Evolutionary conservation across 805 yeast species (phyloP).

Genomic region (Candida gorgasii): DNA sequence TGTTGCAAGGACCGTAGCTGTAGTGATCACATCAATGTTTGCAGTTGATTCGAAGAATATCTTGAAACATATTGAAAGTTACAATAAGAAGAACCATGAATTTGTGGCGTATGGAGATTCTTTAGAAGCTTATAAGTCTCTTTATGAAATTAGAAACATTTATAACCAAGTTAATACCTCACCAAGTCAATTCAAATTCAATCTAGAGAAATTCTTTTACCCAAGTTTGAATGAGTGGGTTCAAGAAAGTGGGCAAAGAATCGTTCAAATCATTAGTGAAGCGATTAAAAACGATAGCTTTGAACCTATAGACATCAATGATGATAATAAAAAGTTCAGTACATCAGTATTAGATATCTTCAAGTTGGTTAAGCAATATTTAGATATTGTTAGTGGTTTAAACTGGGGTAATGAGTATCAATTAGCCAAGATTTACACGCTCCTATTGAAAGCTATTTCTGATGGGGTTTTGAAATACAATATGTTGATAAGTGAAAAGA

Average conservation of each 20-base stretch:
- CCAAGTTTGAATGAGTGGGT: conserved; percentile 40
- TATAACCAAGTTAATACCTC: conserved; percentile 48
- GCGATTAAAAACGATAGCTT: conserved; percentile 62
- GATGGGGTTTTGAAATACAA: conserved; percentile 58
- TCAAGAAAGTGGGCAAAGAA: conserved; percentile 45
- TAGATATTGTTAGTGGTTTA: conserved; percentile 57
- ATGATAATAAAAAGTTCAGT: conserved; percentile 47
- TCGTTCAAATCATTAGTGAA: conserved; percentile 49
- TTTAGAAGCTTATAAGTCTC: conserved; percentile 52
- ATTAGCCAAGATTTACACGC: conserved; percentile 59
- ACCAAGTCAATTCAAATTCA: conserved; percentile 45
- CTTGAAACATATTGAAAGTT: conserved; percentile 49
- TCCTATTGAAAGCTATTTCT: conserved; percentile 61
- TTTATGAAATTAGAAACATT: conserved; percentile 54
- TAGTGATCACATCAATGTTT: conserved; percentile 51
- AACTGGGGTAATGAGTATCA: conserved; percentile 70
- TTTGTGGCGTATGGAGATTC: conserved; percentile 55
- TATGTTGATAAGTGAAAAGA: conserved; percentile 33
- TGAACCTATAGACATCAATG: conserved; percentile 47
- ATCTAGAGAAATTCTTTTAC: conserved; percentile 57
- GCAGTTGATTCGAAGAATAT: conserved; percentile 55
- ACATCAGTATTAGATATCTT: conserved; percentile 70
- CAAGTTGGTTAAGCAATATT: conserved; percentile 57
- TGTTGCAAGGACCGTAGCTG: conserved; percentile 51
- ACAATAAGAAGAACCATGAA: conserved; percentile 31